Percentiles rank a stretch among this genome's conserved stretches.
Evolutionary conservation across 225 moss, liverwort and hornwort species (phyloP).

Genomic region (Ulota crispa): DNA sequence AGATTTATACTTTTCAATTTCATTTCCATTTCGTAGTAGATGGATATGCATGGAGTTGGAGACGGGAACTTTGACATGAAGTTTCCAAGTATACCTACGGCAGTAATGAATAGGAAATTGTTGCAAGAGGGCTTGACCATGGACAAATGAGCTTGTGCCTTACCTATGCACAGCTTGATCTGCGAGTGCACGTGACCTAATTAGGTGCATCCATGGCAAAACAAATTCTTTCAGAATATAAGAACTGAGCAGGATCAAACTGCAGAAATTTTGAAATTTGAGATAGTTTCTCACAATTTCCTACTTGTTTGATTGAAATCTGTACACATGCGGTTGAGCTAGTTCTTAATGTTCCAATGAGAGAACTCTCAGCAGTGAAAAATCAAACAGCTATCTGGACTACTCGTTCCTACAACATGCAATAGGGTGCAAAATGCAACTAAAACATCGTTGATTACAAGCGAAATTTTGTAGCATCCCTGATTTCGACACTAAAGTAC

Average conservation of each 20-base stretch:
- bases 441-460: neutral
- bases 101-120: no score
- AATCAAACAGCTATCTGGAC: slow-evolving; percentile 2
- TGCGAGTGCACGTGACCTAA: neutral
- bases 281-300: neutral
- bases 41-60: no score
- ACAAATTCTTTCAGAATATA: neutral
- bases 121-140: no score
- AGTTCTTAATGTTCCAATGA: neutral
- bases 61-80: no score
- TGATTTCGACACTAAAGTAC: neutral
- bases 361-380: neutral
- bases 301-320: neutral
- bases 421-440: neutral
- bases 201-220: neutral
- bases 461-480: neutral
- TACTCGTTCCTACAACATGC: neutral
- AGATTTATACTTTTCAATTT: no score
- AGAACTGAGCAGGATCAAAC: neutral
- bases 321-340: slow-evolving; percentile 15
- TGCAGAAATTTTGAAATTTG: neutral
- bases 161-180: no score
- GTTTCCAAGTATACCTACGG: no score
- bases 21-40: no score
- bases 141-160: no score